Base-by-base conservation (phyloP, 352 stramenopile species). In the Saprolegnia diclina region DNA sequence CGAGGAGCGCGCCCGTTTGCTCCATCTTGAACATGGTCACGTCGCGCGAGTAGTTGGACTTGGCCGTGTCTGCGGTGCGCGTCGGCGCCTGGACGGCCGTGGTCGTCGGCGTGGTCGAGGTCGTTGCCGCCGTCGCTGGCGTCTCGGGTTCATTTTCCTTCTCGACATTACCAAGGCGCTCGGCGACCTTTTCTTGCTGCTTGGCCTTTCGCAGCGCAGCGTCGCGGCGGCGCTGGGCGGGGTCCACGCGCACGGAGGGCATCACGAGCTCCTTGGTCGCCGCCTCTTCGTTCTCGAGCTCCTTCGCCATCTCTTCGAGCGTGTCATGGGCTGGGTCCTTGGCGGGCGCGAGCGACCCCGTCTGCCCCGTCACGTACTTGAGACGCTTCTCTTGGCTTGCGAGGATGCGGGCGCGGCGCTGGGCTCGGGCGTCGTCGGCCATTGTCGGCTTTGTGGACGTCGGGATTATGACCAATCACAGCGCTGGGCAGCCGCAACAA, bases 351-450 rank as follows among this genome's bases (percentile, higher is more conserved):
- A 91, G 78, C 5, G 81, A 80, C 24, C 74, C 73, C 35, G 89
- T 81, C 67, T 90, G 72, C 11, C 82, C 85, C 64, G 81, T 88
- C 22, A 92, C 63, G 9, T 90, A 71, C 74, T 90, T 83, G 26
- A 92, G 56, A 0, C 85, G 85, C 68, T 63, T 82, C 55, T 90
- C 80, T 19, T 83, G 64, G 11, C 78, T 73, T n/a, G 78, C 74
- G n/a, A 92, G 57, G 54, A 92, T 82, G 7, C 80, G 77, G 37
- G 82, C 85, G 13, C 81, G 81, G 22, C 85, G 80, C 21, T 77
- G 79, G 9, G 80, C 85, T 7, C 84, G 84, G 76, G 89, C 89
- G 71, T 82, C 80, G 14, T 82, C 80, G 14, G 74, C 78, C 29
- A 76, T 67, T 56, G 42, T 48, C 42, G 42, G 11, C 42, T 48